phyloP scores from a whole-genome alignment of 1,139 yeast species.

The Sugiyamaella xylanicola region DNA sequence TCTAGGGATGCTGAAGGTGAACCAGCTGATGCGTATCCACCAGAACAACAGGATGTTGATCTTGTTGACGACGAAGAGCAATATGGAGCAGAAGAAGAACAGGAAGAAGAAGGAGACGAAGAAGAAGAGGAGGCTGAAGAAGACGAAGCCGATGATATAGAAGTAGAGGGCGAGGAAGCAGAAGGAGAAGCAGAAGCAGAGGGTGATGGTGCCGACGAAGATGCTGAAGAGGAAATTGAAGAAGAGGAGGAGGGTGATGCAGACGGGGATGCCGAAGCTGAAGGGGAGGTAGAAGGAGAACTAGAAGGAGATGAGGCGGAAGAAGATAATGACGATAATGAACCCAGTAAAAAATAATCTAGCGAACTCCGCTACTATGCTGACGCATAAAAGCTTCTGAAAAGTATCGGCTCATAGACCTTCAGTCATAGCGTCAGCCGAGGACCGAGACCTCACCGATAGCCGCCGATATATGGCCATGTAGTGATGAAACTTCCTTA shows the following conservation, averaged over 20 bases:
- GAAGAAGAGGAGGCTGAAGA: slow-evolving; percentile 44
- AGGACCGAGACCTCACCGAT: too few species aligned
- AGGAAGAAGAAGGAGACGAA: slow-evolving; percentile 41
- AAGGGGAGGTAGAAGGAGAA: slow-evolving; percentile 20
- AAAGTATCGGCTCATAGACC: too few species aligned
- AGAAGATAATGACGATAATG: slow-evolving; percentile 27
- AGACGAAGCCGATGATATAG: slow-evolving; percentile 43
- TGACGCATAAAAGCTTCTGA: not conserved
- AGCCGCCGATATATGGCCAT: not conserved
- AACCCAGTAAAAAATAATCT: slow-evolving; percentile 25
- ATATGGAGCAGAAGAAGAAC: slow-evolving; percentile 45
- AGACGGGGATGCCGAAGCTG: slow-evolving; percentile 30
- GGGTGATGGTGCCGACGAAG: slow-evolving; percentile 40
- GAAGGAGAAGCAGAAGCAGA: slow-evolving; percentile 40
- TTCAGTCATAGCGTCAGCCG: too few species aligned
- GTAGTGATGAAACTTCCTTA: too few species aligned
- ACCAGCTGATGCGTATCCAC: slow-evolving; percentile 73
- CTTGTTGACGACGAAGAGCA: slow-evolving; percentile 48
- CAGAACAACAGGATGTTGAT: slow-evolving; percentile 65
- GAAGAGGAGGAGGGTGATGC: slow-evolving; percentile 36
- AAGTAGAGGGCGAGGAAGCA: slow-evolving; percentile 39
- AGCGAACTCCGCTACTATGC: not conserved
- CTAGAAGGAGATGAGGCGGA: slow-evolving; percentile 20
- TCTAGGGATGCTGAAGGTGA: slow-evolving; percentile 51
- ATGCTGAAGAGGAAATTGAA: slow-evolving; percentile 34